These are phyloP conservation scores for Tephrocybe sp. DNA, from an alignment of 768 basidiomycete species.

Conservation along the genomic window DNA sequence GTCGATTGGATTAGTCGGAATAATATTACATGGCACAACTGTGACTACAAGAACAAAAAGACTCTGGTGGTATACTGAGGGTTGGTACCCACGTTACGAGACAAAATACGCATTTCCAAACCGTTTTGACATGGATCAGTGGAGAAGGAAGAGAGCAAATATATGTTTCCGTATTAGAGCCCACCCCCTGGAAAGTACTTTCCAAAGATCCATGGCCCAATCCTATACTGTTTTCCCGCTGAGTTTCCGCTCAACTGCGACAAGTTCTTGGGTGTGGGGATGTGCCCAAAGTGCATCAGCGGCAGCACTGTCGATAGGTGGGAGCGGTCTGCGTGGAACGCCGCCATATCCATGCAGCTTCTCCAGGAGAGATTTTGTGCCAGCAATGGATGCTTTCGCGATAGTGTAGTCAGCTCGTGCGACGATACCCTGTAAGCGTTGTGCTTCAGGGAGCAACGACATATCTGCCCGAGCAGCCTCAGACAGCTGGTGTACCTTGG, in stretches of 20 bases:
- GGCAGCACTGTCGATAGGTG: slow-evolving; percentile 53
- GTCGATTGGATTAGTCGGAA: not conserved
- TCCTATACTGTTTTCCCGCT: slow-evolving; percentile 35
- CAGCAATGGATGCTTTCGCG: slow-evolving; percentile 70
- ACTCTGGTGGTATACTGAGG: not conserved
- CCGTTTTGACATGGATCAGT: slow-evolving; percentile 7
- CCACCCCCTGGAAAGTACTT: slow-evolving; percentile 2
- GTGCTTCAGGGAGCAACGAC: slow-evolving; percentile 62
- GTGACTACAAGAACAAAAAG: not conserved
- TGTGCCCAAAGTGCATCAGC: slow-evolving; percentile 71
- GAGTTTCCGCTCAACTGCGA: slow-evolving; percentile 60
- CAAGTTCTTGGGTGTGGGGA: slow-evolving; percentile 64
- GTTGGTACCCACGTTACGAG: not conserved
- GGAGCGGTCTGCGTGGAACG: slow-evolving; percentile 71
- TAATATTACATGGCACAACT: not conserved
- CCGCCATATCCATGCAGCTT: slow-evolving; percentile 82
- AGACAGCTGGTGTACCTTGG: slow-evolving; percentile 60
- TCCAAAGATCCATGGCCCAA: slow-evolving; percentile 13
- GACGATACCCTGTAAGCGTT: slow-evolving; percentile 74
- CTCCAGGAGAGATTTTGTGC: slow-evolving; percentile 79
- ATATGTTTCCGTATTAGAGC: slow-evolving; percentile 4
- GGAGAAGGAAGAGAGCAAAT: slow-evolving; percentile 5
- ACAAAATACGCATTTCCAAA: not conserved
- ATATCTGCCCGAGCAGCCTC: slow-evolving; percentile 53
- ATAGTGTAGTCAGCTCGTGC: slow-evolving; percentile 81